These are phyloP conservation scores for Mollisia scopiformis DNA, from an alignment of 2,329 filamentous ascomycete genomes.

Conservation along the genomic window DNA sequence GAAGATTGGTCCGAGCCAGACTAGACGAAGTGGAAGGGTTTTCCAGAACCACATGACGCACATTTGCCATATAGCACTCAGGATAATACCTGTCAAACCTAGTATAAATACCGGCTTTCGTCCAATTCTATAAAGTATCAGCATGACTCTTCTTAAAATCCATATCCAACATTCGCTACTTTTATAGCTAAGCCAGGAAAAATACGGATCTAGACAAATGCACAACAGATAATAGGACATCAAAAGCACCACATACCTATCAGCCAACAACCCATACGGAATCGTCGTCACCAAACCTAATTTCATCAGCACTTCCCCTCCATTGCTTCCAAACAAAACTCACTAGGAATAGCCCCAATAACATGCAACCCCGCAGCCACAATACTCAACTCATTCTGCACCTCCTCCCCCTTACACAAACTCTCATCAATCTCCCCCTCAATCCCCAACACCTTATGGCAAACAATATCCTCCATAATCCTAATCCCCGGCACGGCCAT, in stretches of 20 bases:
- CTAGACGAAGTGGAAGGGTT: constrained; percentile 36
- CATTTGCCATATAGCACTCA: constrained; percentile 36
- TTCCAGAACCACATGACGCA: constrained; percentile 39
- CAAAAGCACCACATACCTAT: constrained; percentile 33
- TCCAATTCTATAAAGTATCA: constrained; percentile 35
- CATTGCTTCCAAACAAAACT: not conserved
- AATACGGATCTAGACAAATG: not conserved
- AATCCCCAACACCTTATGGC: constrained; percentile 36
- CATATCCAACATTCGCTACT: not conserved
- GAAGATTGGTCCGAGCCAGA: constrained; percentile 40
- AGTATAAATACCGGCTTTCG: constrained; percentile 40
- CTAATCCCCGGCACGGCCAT: constrained; percentile 39
- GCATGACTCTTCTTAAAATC: not conserved
- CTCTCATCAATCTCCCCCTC: constrained; percentile 38
- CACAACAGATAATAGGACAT: not conserved
- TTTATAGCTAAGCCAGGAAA: not conserved
- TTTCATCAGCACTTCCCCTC: not conserved
- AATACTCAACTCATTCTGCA: constrained; percentile 42
- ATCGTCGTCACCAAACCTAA: constrained; percentile 38
- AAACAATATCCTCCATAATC: constrained; percentile 44
- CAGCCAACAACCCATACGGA: constrained; percentile 43
- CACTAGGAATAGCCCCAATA: constrained; percentile 37
- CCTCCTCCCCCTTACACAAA: constrained; percentile 40
- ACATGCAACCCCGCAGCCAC: constrained; percentile 38
- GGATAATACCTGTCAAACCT: constrained; percentile 35